Percentiles rank a stretch among this genome's conserved stretches.
These are phyloP conservation scores for Solanum peruvianum DNA, from an alignment of 257 asterid species.

Conservation along the genomic window DNA sequence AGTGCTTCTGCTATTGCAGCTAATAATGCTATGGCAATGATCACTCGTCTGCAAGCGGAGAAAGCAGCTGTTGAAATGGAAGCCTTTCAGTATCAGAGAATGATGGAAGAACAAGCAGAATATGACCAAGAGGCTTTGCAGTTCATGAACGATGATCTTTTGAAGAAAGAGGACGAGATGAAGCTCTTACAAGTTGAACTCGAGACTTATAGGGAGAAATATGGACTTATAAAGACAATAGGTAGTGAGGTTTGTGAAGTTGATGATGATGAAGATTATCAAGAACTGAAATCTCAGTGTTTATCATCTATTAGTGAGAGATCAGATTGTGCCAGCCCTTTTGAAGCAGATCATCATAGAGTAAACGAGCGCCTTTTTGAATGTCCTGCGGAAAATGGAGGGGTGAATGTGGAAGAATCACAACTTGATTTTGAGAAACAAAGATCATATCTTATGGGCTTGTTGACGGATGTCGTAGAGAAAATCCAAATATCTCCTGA, in stretches of 20 bases:
- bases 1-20: constrained; percentile 96
- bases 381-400: constrained; percentile 9
- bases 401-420: constrained; percentile 19
- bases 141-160: constrained; percentile 44
- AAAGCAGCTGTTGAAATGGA: constrained; percentile 98
- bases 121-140: constrained; percentile 76
- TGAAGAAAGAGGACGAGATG: constrained; percentile 54
- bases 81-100: constrained; percentile 89
- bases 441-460: constrained; percentile 33
- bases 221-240: constrained; percentile 31
- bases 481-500: constrained; percentile 15
- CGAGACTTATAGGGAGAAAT: constrained; percentile 40
- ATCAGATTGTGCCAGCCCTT: constrained; percentile 34
- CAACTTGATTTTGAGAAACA: constrained; percentile 51
- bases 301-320: constrained; percentile 28
- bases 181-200: constrained; percentile 51
- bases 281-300: constrained; percentile 43
- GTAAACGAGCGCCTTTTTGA: constrained; percentile 10
- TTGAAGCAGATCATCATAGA: constrained; percentile 20
- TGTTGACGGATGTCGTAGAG: constrained; percentile 45
- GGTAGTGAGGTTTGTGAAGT: constrained; percentile 64
- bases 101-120: constrained; percentile 98
- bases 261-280: constrained; percentile 62
- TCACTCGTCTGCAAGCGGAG: constrained; percentile 82
- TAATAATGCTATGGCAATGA: constrained; percentile 98